A percentile compares a stretch with the other conserved stretches of the same genome.
phyloP scores from a whole-genome alignment of 768 basidiomycete genomes.

The Grammothele lineata region DNA sequence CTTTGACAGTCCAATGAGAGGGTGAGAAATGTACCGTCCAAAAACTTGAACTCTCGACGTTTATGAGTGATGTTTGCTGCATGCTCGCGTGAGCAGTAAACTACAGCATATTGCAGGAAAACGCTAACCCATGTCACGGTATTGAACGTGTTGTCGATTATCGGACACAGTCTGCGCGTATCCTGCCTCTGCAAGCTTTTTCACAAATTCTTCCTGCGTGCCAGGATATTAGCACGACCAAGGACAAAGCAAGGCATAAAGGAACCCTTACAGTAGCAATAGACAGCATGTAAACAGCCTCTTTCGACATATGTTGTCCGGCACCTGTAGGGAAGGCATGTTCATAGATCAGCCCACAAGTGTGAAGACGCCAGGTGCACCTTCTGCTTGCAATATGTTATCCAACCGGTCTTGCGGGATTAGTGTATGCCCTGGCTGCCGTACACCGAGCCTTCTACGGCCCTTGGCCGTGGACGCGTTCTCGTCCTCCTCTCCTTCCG shows the following conservation, averaged over 20 bases:
- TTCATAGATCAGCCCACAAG: not conserved
- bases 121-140: slow-evolving; percentile 83
- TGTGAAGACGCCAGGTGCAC: slow-evolving; percentile 32
- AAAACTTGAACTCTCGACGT: slow-evolving; percentile 68
- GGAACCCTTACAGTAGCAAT: slow-evolving; percentile 68
- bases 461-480: slow-evolving; percentile 17
- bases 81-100: slow-evolving; percentile 2
- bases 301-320: slow-evolving; percentile 64
- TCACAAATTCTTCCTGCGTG: slow-evolving; percentile 79
- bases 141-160: slow-evolving; percentile 55
- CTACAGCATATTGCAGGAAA: slow-evolving; percentile 23
- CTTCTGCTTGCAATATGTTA: slow-evolving; percentile 76
- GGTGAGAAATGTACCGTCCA: slow-evolving; percentile 46
- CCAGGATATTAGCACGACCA: not conserved
- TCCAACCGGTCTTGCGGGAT: slow-evolving; percentile 66
- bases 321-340: too few species aligned
- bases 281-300: slow-evolving; percentile 69
- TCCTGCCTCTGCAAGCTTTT: slow-evolving; percentile 66
- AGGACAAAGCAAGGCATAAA: too few species aligned
- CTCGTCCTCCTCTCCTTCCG: slow-evolving; percentile 9
- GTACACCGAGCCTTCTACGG: slow-evolving; percentile 33
- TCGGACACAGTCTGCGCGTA: slow-evolving; percentile 60
- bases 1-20: not conserved
- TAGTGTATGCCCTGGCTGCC: slow-evolving; percentile 61
- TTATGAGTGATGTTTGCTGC: slow-evolving; percentile 56